A percentile compares a stretch with the other conserved stretches of the same genome.
These are phyloP conservation scores for Peterozyma xylosa DNA, from an alignment of 805 yeast species.

Conservation along the genomic window DNA sequence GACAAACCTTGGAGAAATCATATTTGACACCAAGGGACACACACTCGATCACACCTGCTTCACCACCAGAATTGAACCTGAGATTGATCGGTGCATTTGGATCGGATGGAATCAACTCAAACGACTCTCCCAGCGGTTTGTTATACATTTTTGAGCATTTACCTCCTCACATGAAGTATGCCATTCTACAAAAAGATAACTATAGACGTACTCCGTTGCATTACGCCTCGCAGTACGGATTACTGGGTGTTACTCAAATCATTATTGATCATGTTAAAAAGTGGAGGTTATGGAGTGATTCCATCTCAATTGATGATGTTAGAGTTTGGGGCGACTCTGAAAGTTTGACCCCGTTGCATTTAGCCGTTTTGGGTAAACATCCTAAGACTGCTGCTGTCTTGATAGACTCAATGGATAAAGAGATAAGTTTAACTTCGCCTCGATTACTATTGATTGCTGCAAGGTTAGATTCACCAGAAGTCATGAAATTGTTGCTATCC, in stretches of 20 bases:
- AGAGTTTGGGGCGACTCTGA: slow-evolving; percentile 73
- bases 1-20: slow-evolving; percentile 14
- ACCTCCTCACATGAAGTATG: slow-evolving; percentile 43
- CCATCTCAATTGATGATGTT: slow-evolving; percentile 47
- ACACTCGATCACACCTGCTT: slow-evolving; percentile 32
- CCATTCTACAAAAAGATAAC: slow-evolving; percentile 61
- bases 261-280: slow-evolving; percentile 47
- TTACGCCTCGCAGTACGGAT: slow-evolving; percentile 83
- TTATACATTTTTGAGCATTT: slow-evolving; percentile 50
- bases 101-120: slow-evolving; percentile 54
- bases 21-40: slow-evolving; percentile 7
- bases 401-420: slow-evolving; percentile 33
- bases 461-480: slow-evolving; percentile 50
- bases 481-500: slow-evolving; percentile 45
- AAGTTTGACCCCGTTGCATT: slow-evolving; percentile 70
- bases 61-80: slow-evolving; percentile 41
- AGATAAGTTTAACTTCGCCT: slow-evolving; percentile 38
- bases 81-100: slow-evolving; percentile 49
- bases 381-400: slow-evolving; percentile 65
- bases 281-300: slow-evolving; percentile 52
- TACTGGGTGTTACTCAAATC: slow-evolving; percentile 51
- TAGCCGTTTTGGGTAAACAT: slow-evolving; percentile 78
- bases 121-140: slow-evolving; percentile 53
- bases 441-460: slow-evolving; percentile 60
- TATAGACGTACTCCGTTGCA: slow-evolving; percentile 83